Base-by-base conservation (phyloP, 2,329 filamentous ascomycete genomes). In the Tolypocladium sp. region DNA sequence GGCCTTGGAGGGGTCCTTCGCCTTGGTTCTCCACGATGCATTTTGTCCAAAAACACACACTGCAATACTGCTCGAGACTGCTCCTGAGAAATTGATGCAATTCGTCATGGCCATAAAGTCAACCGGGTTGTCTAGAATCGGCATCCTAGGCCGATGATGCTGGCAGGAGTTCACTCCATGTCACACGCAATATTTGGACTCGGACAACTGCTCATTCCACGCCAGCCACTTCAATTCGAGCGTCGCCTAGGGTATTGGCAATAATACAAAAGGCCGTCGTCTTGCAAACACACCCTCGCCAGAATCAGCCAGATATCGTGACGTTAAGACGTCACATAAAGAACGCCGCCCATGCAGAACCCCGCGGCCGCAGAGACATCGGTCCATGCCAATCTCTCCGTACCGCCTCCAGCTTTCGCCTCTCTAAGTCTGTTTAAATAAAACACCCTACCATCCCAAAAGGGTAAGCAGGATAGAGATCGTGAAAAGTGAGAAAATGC, bases 361-460 rank as follows among this genome's bases (percentile, higher is more conserved):
- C 49, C 30, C 2, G 49, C 49, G 30, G 30, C 30, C 30, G 2
- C 8, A 15, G 49, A 37, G 10, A 52, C 9, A 8, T 20, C 33
- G 17, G 49, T 35, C 49, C 30, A 35, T 12, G 10, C 10, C 27
- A 15, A n/a, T 37, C 30, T 22, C 30, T 37, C 30, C 30, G 20
- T 30, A 4, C 30, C 20, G 49, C 49, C 20, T 53, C 49, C 49
- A 53, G 49, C 49, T 4, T 37, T 53, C 49, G 37, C 49, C 20
- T 53, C 20, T 53, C 49, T 22, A 22, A 6, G 30, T 53, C 30
- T 53, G 30, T 7, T 12, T 53, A 20, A 37, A 53, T 33, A 55
- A 49, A 38, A 38, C 42, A 44, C 58, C 27, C 56, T 57, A 55
- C 22, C 56, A 54, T 62, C 41, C 56, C 57, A 17, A 44, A 30